Evolutionary conservation across 352 stramenopile genomes (phyloP).

Genomic region (Hyaloperonospora brassicae): DNA sequence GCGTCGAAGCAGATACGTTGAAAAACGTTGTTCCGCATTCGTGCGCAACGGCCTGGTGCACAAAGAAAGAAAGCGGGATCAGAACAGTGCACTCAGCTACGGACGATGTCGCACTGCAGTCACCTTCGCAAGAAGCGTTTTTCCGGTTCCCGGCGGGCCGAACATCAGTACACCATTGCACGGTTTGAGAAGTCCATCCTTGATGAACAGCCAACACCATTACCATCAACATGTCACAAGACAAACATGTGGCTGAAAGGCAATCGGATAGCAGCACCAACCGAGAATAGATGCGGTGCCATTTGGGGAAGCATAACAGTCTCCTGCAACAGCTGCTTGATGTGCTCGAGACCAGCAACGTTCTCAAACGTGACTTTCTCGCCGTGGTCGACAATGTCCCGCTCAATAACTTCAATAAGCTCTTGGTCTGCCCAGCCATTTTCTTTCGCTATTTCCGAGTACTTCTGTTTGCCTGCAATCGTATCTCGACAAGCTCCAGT

Average conservation of each 20-base stretch:
- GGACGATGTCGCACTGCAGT: background rate
- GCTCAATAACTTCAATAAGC: constrained; percentile 80
- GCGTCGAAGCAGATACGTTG: constrained; percentile 90
- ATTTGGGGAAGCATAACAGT: constrained; percentile 83
- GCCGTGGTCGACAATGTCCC: constrained; percentile 76
- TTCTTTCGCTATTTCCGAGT: constrained; percentile 70
- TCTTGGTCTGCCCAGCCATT: constrained; percentile 68
- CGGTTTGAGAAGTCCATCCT: constrained; percentile 71
- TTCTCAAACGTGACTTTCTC: constrained; percentile 66
- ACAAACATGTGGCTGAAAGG: background rate
- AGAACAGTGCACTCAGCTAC: background rate
- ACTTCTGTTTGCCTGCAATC: constrained; percentile 55
- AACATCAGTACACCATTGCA: constrained; percentile 84
- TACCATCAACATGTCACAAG: background rate
- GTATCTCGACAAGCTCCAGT: constrained; percentile 17
- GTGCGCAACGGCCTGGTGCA: constrained; percentile 76
- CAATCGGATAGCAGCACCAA: constrained; percentile 11
- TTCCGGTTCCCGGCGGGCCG: constrained; percentile 83
- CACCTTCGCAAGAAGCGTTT: constrained; percentile 83
- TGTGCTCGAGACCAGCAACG: constrained; percentile 74
- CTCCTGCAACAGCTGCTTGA: constrained; percentile 75
- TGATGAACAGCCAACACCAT: constrained; percentile 3
- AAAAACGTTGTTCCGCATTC: constrained; percentile 98
- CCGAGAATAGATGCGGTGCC: constrained; percentile 75
- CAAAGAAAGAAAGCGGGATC: background rate